Percentiles rank a stretch among this genome's conserved stretches.
Evolutionary conservation across 2,329 filamentous ascomycete species (phyloP).

Genomic region (Eutypella sp.): DNA sequence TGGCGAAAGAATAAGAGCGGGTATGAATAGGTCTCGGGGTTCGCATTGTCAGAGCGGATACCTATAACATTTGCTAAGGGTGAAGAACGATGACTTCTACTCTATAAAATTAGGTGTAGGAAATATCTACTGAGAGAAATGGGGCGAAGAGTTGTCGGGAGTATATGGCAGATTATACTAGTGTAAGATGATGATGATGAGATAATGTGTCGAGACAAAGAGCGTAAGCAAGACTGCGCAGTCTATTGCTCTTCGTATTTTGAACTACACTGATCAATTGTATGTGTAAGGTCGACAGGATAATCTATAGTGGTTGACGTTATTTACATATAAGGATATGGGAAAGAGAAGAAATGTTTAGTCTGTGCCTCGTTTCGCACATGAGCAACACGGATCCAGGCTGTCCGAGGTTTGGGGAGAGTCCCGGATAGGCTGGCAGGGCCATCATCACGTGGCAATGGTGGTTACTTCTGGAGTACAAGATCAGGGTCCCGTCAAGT

Average conservation of each 20-base stretch:
- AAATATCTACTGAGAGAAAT: too few relatives aligned
- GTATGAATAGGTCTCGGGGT: not conserved
- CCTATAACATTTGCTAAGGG: not conserved
- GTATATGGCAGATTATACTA: too few relatives aligned
- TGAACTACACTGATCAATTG: not conserved
- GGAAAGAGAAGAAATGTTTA: too few relatives aligned
- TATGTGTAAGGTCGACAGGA: not conserved
- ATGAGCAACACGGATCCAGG: conserved; percentile 3
- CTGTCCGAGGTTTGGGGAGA: not conserved
- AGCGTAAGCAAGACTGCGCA: not conserved
- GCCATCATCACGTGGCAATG: not conserved
- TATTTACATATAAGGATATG: not conserved
- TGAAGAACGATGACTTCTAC: not conserved
- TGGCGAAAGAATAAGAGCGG: not conserved
- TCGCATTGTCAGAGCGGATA: not conserved
- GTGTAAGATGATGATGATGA: not conserved
- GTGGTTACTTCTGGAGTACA: too few relatives aligned
- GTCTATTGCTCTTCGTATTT: not conserved
- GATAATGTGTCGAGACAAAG: not conserved
- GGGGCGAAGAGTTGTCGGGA: too few relatives aligned
- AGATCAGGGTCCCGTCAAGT: too few relatives aligned
- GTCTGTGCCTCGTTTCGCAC: too few relatives aligned
- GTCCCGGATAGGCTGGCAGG: not conserved
- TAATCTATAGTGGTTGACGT: not conserved
- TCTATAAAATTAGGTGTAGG: not conserved